Conservation (phyloP, 2,329 filamentous ascomycete genomes). For the Penicillium crustosum region DNA sequence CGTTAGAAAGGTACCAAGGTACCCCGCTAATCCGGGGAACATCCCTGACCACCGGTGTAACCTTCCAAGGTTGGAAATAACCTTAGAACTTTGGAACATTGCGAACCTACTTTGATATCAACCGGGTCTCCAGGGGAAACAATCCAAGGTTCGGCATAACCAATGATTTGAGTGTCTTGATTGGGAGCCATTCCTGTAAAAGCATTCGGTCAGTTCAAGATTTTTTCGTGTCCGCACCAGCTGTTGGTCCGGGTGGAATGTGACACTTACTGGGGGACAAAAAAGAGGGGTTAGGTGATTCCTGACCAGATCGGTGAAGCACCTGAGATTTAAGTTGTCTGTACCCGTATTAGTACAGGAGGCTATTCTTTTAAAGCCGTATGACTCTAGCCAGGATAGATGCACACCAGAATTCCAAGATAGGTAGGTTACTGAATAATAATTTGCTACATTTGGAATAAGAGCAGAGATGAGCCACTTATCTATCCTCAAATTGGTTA, state of each 20-base stretch:
- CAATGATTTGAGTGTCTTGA: neutral
- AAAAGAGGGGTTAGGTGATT: neutral
- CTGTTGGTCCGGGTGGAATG: neutral
- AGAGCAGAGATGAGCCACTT: neutral
- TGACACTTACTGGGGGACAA: neutral
- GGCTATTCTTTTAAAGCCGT: neutral
- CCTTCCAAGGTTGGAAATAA: too few species aligned
- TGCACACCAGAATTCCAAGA: neutral
- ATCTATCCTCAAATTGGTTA: too few species aligned
- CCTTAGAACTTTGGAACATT: too few species aligned
- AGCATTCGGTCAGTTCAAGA: neutral
- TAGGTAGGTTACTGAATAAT: neutral
- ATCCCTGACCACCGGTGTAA: neutral
- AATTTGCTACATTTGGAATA: constrained; percentile 1
- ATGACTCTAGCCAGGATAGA: neutral
- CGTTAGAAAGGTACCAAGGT: too few species aligned
- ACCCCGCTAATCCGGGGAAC: neutral
- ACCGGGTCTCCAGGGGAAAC: neutral
- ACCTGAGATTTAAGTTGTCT: neutral
- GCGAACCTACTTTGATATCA: neutral
- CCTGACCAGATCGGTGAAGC: neutral
- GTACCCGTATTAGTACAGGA: neutral
- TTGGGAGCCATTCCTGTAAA: neutral
- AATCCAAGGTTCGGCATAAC: constrained; percentile 1
- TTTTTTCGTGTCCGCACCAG: neutral